Base-by-base conservation (phyloP, 805 yeast species). In the Candida railenensis region DNA sequence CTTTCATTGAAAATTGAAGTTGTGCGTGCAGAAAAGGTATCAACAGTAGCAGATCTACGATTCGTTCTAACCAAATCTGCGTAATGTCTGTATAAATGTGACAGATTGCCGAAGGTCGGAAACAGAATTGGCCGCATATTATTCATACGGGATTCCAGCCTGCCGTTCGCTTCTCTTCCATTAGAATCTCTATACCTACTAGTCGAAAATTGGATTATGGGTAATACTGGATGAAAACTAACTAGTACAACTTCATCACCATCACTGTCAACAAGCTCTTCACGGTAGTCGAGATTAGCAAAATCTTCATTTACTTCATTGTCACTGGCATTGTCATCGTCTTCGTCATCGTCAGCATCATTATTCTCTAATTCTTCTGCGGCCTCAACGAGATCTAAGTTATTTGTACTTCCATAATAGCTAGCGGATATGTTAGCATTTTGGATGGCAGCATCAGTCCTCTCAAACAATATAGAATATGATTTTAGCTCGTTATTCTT, bases 401-500 rank as follows among this genome's bases (percentile, higher is more conserved):
- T 16, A 16, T 16, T 11, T 36, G 9, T 11, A 7, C 9, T 25
- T 5, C 5, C 9, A 25, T 25, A 25, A 11, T 25, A 25, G 9
- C 30, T 11, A 7, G 9, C 11, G 11, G 30, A 25, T 25, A 25
- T 25, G 11, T 25, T 11, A 7, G 30, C 30, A 25, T 25, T 11
- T 25, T 25, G 30, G 30, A 11, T 5, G 5, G 30, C 5, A 25
- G 30, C 11, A 25, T 11, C 11, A 7, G 30, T 11, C 21, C 12
- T 36, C 39, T 18, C 36, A 19, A 57, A 39, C 30, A 51, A 52
- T 21, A 66, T 53, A 39, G 57, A 60, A 48, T 64, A 66, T 18
- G 59, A 34, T 43, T 58, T 56, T 34, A 66, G 48, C 20, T 61
- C 65, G 45, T 56, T 58, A 41, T 60, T 57, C 47, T 56, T 59